Base-by-base conservation (phyloP, 371 early-diverging fungal genomes). In the Encephalitozoon intestinalis region DNA sequence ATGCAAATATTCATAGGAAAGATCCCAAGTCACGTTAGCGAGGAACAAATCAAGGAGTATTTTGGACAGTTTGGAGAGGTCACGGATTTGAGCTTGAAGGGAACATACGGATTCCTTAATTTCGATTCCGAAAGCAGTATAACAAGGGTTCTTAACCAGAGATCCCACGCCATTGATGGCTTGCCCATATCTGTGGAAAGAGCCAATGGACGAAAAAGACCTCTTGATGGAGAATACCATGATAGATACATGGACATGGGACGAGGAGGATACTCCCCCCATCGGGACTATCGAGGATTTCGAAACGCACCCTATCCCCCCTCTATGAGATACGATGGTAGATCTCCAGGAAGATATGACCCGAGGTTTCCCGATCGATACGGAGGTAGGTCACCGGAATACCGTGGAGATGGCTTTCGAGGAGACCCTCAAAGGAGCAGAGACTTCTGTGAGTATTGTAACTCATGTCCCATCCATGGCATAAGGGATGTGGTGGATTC, bases 1-100 rank as follows among this genome's bases (percentile, higher is more conserved):
- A 73, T 76, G 77, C 44, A 70, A 37, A 37, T 76, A 51, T 70
- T 76, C 65, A 70, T 76, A 54, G 73, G 73, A 50, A 73, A 63
- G 46, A 72, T 78, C 41, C 68, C 78, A 26, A 21, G 37, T 25
- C 40, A 63, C 1, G 30, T 78, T 4, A 53, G n/a, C 40, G 37
- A 76, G 18, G 73, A 78, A 4, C 64, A 40, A 26, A 51, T 78
- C 43, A 44, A 54, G 26, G 72, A 67, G 2, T 54, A 78, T 28
- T 78, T 78, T 63, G 54, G 41, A 30, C 44, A 76, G 40, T 78
- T 68, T 50, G 78, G 78, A 15, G 58, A 66, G 41, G 39, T 78
- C 51, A 25, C 34, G 30, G 65, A 73, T 34, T 18, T 73, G 2
- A 72, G 49, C 34, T 26, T 78, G 43, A 78, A 78, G 34, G 64